Evolutionary conservation across 495 filamentous ascomycete genomes (phyloP).

Genomic region (Aspergillus baeticus): DNA sequence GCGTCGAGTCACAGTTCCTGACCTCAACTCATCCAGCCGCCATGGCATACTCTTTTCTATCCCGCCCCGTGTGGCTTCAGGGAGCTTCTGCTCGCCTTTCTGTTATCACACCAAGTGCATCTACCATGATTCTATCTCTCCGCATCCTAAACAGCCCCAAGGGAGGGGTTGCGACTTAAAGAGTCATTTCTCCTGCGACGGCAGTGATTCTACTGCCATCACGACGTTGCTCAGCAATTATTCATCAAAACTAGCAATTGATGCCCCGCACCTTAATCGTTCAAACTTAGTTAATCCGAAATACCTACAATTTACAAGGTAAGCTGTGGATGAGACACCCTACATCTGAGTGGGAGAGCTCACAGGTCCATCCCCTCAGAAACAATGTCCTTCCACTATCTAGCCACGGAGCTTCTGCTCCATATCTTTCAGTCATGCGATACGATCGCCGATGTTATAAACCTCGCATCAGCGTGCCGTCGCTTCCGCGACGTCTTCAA

Average conservation of each 20-base stretch:
- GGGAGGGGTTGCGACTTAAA: conserved; percentile 63
- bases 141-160: conserved; percentile 66
- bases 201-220: conserved; percentile 35
- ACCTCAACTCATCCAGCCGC: conserved; percentile 14
- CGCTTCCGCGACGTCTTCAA: conserved; percentile 54
- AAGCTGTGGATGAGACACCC: neutral
- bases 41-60: conserved; percentile 30
- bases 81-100: conserved; percentile 16
- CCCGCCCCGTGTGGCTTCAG: conserved; percentile 32
- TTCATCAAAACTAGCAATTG: neutral
- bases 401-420: conserved; percentile 62
- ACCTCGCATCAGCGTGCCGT: conserved; percentile 53
- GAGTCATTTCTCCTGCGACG: conserved; percentile 17
- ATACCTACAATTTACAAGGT: conserved; percentile 1
- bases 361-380: conserved; percentile 7
- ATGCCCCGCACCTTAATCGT: no score
- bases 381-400: conserved; percentile 48
- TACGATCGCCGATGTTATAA: conserved; percentile 51
- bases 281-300: neutral
- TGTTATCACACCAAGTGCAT: conserved; percentile 15
- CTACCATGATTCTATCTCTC: conserved; percentile 28
- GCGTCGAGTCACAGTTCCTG: neutral
- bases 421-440: conserved; percentile 58
- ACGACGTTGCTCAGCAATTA: conserved; percentile 20
- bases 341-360: neutral